Evolutionary conservation across 2,329 filamentous ascomycete species (phyloP).

Genomic region (Fusarium annulatum): DNA sequence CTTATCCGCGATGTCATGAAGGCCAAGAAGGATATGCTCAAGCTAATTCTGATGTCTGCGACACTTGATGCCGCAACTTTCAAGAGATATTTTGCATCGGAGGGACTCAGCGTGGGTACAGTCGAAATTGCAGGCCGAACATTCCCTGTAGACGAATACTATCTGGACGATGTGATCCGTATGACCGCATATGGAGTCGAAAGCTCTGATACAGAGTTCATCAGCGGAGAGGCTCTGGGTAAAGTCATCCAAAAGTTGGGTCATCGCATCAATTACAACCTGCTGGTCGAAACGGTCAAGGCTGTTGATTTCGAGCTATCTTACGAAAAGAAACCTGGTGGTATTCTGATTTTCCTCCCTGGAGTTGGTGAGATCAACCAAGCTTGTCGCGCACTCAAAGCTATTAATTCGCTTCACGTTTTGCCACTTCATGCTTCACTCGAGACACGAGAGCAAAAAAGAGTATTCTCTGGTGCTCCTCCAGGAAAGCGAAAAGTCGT

Average conservation of each 20-base stretch:
- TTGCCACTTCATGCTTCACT: conserved; percentile 93
- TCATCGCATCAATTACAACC: conserved; percentile 89
- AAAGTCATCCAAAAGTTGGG: conserved; percentile 79
- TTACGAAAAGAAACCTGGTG: conserved; percentile 73
- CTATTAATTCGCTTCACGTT: conserved; percentile 74
- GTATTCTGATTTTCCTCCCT: conserved; percentile 94
- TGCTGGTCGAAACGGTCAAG: conserved; percentile 82
- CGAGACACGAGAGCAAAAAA: conserved; percentile 86
- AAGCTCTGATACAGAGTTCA: conserved; percentile 58
- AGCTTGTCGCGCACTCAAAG: conserved; percentile 78
- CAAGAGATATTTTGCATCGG: conserved; percentile 69
- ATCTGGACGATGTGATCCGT: conserved; percentile 88
- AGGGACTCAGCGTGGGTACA: conserved; percentile 73
- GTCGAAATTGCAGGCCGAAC: conserved; percentile 92
- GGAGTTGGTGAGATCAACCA: conserved; percentile 92
- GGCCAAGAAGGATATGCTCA: conserved; percentile 83
- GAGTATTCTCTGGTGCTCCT: conserved; percentile 83
- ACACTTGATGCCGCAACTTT: conserved; percentile 86
- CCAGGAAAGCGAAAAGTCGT: conserved; percentile 89
- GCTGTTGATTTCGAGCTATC: conserved; percentile 82
- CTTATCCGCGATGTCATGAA: conserved; percentile 86
- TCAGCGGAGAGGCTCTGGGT: conserved; percentile 69
- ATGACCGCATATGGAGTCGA: conserved; percentile 78
- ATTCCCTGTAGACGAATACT: conserved; percentile 90
- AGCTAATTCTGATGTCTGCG: conserved; percentile 98